Conservation (phyloP, 148 eudicot species). For the Camellia sinensis region DNA sequence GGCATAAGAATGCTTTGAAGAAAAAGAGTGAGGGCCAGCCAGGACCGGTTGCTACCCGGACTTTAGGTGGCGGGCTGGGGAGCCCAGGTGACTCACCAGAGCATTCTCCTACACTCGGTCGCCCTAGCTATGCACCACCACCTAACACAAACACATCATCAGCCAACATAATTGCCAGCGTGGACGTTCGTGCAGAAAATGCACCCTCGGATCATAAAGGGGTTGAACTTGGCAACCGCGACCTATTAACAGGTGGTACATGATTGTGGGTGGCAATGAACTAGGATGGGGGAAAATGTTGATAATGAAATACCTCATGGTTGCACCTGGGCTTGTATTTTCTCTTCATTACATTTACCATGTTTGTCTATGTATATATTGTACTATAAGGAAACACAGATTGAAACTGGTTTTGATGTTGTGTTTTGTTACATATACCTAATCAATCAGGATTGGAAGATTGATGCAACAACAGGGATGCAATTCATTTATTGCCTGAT, state of each 20-base stretch:
- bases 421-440: slow-evolving; percentile 13
- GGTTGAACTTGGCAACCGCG: not conserved
- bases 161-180: slow-evolving; percentile 31
- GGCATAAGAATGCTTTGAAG: slow-evolving; percentile 64
- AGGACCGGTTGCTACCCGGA: slow-evolving; percentile 14
- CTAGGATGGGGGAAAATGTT: not conserved
- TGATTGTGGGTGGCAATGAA: slow-evolving; percentile 2
- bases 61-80: slow-evolving; percentile 18
- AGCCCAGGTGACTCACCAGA: slow-evolving; percentile 25
- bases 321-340: not conserved
- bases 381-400: not conserved
- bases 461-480: slow-evolving; percentile 11
- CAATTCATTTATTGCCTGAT: not conserved
- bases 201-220: not conserved
- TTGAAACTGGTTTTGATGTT: not conserved
- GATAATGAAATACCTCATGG: too few species aligned
- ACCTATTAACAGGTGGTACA: slow-evolving; percentile 21
- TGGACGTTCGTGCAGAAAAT: slow-evolving; percentile 28
- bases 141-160: not conserved
- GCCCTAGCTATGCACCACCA: not conserved
- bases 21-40: slow-evolving; percentile 38
- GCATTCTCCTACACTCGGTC: slow-evolving; percentile 1
- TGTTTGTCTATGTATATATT: not conserved
- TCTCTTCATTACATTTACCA: not conserved
- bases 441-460: slow-evolving; percentile 22